Evolutionary conservation across 1,284 basidiomycete genomes (phyloP).

Genomic region (Butyriboletus appendiculatus): DNA sequence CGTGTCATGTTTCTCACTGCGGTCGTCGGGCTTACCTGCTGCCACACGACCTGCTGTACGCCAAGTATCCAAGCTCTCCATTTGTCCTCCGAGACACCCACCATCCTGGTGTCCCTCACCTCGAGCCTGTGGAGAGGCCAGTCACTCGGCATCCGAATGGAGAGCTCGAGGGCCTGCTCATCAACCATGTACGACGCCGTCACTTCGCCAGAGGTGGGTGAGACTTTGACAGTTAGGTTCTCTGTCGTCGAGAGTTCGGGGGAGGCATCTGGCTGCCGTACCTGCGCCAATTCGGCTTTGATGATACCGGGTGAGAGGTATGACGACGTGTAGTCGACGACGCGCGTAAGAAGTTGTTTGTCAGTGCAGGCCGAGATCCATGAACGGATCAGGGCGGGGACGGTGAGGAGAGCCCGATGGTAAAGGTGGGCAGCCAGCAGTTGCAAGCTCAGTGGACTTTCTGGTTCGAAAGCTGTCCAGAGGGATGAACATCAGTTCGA

Average conservation of each 20-base stretch:
- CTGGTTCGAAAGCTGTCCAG: conserved; percentile 60
- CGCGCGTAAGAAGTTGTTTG: conserved; percentile 76
- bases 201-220: conserved; percentile 70
- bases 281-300: conserved; percentile 75
- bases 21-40: conserved; percentile 57
- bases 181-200: conserved; percentile 86
- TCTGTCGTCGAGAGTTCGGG: conserved; percentile 75
- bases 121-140: conserved; percentile 93
- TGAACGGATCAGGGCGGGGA: conserved; percentile 81
- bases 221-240: conserved; percentile 79
- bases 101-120: conserved; percentile 80
- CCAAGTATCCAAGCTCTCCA: conserved; percentile 96
- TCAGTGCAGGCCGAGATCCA: conserved; percentile 93
- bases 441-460: conserved; percentile 55
- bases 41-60: conserved; percentile 90
- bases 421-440: conserved; percentile 89
- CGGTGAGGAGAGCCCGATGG: conserved; percentile 78
- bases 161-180: conserved; percentile 93
- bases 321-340: conserved; percentile 81
- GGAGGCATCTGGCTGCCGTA: conserved; percentile 66
- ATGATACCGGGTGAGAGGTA: conserved; percentile 93
- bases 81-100: conserved; percentile 88
- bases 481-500: background rate
- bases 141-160: conserved; percentile 83
- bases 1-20: conserved; percentile 20